Evolutionary conservation across 1,139 yeast species (phyloP), one percentile per base, ranked within the genome.

Genomic region (Suhomyces bokatorum): DNA sequence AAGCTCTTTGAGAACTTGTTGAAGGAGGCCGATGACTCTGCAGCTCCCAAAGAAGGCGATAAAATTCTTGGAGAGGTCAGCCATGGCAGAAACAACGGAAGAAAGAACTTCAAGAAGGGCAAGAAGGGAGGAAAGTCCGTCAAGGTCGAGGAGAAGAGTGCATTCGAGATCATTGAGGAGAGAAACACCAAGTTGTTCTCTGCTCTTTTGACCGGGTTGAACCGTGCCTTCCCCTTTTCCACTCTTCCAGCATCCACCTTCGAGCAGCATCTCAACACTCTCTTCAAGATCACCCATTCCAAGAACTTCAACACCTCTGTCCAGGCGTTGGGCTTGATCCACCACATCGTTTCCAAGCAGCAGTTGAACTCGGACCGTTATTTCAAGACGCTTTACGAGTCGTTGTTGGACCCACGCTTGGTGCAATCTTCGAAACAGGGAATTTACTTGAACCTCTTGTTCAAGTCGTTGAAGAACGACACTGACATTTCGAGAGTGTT

Each of bases 151-250:
- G 81, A 73, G 39, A 87, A 87, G 63, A 75, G 89, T 13, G 85
- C 83, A 48, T 75, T 72, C 42, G 96, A 87, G 55, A 73, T 87
- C 5, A 66, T 84, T 37, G 96, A 89, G 62, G 98, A 93, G 59
- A 87, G 85, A 59, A 87, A 84, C 58, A 78, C 95, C 35, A 87
- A 88, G 59, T 70, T 93, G 56, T 89, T 91, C 56, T 85, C 97
- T 30, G 97, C 97, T 16, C 78, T 95, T 48, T 79, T 93, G 52
- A 90, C 99, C 2, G 99, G 99, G 53, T 80, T 93, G 50, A 95
- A 95, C 64, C 86, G 99, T 69, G 95, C 99, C 0, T 91, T 88
- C 75, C 98, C 99, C 46, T 93, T 88, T 62, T 84, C 97, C 1
- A 77, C 81, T 49, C 73, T 95, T 46, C 87, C 95, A 8, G 75